Evolutionary conservation across 2,329 filamentous ascomycete genomes (phyloP).

Genomic region (Colletotrichum nymphaeae): DNA sequence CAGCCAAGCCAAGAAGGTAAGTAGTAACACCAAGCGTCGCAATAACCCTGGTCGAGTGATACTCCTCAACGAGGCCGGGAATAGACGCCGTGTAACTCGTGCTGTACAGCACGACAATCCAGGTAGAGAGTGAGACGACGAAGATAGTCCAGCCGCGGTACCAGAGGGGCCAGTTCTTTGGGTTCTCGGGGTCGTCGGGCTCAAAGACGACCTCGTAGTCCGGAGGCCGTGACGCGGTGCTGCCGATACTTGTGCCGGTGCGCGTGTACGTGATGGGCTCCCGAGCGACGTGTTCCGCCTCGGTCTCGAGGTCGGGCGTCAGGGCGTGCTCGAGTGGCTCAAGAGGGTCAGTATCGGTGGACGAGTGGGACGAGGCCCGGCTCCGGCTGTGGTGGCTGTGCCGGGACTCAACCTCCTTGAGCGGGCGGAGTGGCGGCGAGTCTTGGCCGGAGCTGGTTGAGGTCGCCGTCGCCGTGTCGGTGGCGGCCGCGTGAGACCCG

Average conservation of each 20-base stretch:
- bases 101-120: conserved; percentile 75
- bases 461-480: conserved; percentile 21
- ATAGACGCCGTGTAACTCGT: conserved; percentile 83
- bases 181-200: conserved; percentile 71
- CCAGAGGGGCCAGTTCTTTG: conserved; percentile 73
- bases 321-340: conserved; percentile 52
- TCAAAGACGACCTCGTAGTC: conserved; percentile 81
- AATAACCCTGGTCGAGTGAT: conserved; percentile 68
- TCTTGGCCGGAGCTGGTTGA: conserved; percentile 25
- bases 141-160: conserved; percentile 55
- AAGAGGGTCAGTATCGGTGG: conserved; percentile 35
- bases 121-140: conserved; percentile 58
- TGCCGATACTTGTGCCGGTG: conserved; percentile 52
- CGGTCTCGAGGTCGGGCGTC: conserved; percentile 50
- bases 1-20: conserved; percentile 80
- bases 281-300: conserved; percentile 50
- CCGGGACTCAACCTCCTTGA: conserved; percentile 18
- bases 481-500: conserved; percentile 17
- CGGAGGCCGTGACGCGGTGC: conserved; percentile 57
- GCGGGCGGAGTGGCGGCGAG: conserved; percentile 25
- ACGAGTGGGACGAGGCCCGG: conserved; percentile 17
- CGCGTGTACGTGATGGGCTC: conserved; percentile 52
- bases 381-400: conserved; percentile 30
- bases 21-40: conserved; percentile 82
- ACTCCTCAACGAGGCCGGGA: conserved; percentile 75